phyloP scores from a whole-genome alignment of 225 moss, liverwort and hornwort genomes.

The Asterella californica region DNA sequence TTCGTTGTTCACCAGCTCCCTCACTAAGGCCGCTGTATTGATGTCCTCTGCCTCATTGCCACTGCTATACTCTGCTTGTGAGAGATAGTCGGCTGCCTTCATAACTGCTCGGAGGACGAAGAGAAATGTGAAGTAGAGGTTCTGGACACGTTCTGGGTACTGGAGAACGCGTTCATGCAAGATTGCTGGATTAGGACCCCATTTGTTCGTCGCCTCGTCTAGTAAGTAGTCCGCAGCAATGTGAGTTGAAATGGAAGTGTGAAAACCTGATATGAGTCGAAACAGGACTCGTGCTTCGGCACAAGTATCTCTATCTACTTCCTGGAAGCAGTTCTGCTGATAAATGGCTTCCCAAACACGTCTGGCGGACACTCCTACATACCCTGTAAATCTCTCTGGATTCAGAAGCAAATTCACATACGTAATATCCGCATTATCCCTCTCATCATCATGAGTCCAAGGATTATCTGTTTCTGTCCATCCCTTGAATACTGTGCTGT shows the following conservation, averaged over 20 bases:
- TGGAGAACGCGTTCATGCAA: constrained; percentile 73
- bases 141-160: constrained; percentile 85
- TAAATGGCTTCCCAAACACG: constrained; percentile 96
- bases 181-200: constrained; percentile 70
- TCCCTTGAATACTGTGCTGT: constrained; percentile 65
- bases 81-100: constrained; percentile 68
- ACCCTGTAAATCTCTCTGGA: constrained; percentile 79
- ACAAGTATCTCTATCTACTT: constrained; percentile 67
- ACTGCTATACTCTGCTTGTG: constrained; percentile 80
- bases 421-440: constrained; percentile 60
- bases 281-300: constrained; percentile 77
- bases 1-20: constrained; percentile 63
- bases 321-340: constrained; percentile 73
- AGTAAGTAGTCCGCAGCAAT: constrained; percentile 93
- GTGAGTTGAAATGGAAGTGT: constrained; percentile 79
- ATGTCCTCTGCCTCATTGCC: constrained; percentile 66
- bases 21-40: constrained; percentile 55
- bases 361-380: constrained; percentile 68
- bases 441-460: constrained; percentile 87
- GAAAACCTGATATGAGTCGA: constrained; percentile 82
- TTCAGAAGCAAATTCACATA: constrained; percentile 90
- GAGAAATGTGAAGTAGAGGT: constrained; percentile 88
- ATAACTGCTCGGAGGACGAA: constrained; percentile 89
- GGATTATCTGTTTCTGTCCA: constrained; percentile 92
- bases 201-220: constrained; percentile 52